These are phyloP conservation scores for Solanum appendiculatum DNA, from an alignment of 257 asterid genomes.

Conservation along the genomic window DNA sequence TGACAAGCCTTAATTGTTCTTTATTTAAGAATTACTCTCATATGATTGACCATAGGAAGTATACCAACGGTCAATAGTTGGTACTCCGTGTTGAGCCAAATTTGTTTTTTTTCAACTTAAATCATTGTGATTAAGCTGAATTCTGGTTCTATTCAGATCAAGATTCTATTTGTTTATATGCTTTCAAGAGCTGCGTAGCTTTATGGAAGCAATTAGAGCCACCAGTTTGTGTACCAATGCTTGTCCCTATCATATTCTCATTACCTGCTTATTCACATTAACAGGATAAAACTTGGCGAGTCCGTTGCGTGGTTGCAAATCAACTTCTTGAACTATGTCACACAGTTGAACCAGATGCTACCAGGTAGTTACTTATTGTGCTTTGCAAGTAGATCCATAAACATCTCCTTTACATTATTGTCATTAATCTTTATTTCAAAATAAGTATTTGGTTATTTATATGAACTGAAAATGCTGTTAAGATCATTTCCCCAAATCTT, in stretches of 20 bases:
- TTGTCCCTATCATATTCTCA: neutral
- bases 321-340: slow-evolving; percentile 25
- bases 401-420: neutral
- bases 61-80: neutral
- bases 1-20: neutral
- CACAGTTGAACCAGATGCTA: slow-evolving; percentile 26
- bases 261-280: neutral
- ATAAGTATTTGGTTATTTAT: neutral
- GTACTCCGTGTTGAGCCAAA: neutral
- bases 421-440: neutral
- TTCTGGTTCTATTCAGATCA: slow-evolving; percentile 9
- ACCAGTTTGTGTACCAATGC: slow-evolving; percentile 20
- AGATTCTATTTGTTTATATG: slow-evolving; percentile 20
- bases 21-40: neutral
- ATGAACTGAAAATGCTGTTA: neutral
- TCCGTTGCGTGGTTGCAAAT: slow-evolving; percentile 29
- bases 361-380: slow-evolving; percentile 9
- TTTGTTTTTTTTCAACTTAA: neutral
- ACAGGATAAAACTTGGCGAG: slow-evolving; percentile 26
- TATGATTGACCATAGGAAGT: neutral
- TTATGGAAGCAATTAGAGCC: slow-evolving; percentile 21
- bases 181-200: slow-evolving; percentile 21
- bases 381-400: neutral
- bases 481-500: too few relatives aligned
- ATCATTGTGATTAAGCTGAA: neutral